Percentiles rank a stretch among this genome's conserved stretches.
Evolutionary conservation across 2,329 filamentous ascomycete genomes (phyloP).

Genomic region (Aspergillus ochraceoroseus): DNA sequence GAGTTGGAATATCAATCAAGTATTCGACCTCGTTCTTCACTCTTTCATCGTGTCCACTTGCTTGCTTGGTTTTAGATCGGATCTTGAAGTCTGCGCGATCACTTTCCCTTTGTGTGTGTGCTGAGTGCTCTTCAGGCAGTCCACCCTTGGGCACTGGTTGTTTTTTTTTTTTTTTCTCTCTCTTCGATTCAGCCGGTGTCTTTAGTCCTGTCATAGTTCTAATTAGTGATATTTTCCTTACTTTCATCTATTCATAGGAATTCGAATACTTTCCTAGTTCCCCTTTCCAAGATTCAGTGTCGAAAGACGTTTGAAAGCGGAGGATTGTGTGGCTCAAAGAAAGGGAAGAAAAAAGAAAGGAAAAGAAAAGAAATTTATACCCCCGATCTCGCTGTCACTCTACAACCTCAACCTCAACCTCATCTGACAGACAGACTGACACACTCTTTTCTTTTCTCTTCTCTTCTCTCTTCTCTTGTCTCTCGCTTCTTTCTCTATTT

Average conservation of each 20-base stretch:
- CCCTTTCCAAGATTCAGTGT: background rate
- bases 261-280: background rate
- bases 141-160: conserved; percentile 4
- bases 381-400: background rate
- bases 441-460: background rate
- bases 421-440: conserved; percentile 1
- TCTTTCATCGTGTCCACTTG: conserved; percentile 7
- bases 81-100: conserved; percentile 9
- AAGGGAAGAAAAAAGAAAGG: too few species aligned
- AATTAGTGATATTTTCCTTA: conserved; percentile 4
- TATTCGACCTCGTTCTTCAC: background rate
- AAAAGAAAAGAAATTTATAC: too few species aligned
- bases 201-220: background rate
- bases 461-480: conserved; percentile 2
- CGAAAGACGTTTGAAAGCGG: too few species aligned
- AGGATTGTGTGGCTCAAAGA: too few species aligned
- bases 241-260: background rate
- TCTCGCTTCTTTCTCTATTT: conserved; percentile 2
- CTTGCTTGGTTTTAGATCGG: conserved; percentile 9
- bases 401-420: background rate
- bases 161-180: background rate
- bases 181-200: background rate
- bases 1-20: too few species aligned
- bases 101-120: conserved; percentile 8
- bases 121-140: background rate